Conservation (phyloP, 306 rosid species). For the Pyrus betulifolia region DNA sequence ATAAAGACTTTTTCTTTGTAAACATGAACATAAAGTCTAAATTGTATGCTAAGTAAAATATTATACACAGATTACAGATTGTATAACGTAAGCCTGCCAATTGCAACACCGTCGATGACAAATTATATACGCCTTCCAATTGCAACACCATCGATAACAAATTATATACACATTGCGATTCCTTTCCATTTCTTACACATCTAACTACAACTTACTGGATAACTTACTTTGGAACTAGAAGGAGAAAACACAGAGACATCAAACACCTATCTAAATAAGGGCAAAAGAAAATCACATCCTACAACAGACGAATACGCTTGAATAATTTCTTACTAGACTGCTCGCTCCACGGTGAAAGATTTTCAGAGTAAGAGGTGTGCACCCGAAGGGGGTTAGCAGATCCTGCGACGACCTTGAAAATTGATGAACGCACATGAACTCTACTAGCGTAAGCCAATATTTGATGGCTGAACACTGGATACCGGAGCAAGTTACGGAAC, state of each 20-base stretch:
- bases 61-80: background rate
- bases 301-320: conserved; percentile 13
- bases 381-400: background rate
- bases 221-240: background rate
- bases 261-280: background rate
- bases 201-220: background rate
- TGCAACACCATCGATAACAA: background rate
- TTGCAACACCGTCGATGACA: background rate
- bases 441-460: background rate
- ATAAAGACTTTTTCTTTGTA: background rate
- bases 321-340: background rate
- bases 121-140: background rate
- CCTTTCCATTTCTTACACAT: background rate
- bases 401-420: conserved; percentile 7
- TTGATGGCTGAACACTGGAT: conserved; percentile 17
- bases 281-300: background rate
- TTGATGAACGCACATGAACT: conserved; percentile 2
- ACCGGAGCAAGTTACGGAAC: conserved; percentile 11
- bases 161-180: background rate
- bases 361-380: background rate
- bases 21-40: background rate
- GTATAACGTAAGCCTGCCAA: background rate
- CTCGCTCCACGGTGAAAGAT: conserved; percentile 11
- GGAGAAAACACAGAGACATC: conserved; percentile 6
- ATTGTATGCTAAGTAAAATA: background rate